Conservation (phyloP, 306 rosid genomes). For the Inga oerstediana region DNA sequence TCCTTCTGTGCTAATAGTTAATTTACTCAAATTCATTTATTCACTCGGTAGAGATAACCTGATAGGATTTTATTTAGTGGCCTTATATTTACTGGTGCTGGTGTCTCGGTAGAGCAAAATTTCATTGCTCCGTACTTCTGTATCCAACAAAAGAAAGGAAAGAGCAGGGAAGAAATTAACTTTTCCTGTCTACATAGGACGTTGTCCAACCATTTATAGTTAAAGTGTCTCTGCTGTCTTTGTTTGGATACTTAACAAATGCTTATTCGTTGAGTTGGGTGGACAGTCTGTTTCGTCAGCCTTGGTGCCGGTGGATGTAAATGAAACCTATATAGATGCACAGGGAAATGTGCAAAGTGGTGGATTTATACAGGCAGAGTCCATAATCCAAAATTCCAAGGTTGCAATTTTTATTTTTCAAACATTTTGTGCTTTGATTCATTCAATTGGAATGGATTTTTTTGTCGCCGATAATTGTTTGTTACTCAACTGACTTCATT, state of each 20-base stretch:
- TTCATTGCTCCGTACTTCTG: not conserved
- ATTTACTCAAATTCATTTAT: not conserved
- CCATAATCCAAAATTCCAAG: slow-evolving; percentile 58
- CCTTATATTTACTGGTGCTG: not conserved
- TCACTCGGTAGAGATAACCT: not conserved
- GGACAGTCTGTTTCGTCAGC: slow-evolving; percentile 37
- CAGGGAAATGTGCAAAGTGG: slow-evolving; percentile 46
- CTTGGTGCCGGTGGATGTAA: slow-evolving; percentile 52
- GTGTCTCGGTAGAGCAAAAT: not conserved
- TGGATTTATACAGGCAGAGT: slow-evolving; percentile 58
- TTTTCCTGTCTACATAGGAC: not conserved
- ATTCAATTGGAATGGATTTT: slow-evolving; percentile 9
- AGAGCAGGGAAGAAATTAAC: not conserved
- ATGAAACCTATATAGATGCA: slow-evolving; percentile 33
- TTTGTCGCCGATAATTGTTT: not conserved
- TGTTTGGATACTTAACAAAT: slow-evolving; percentile 6
- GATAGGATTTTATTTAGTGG: not conserved
- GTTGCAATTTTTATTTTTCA: slow-evolving; percentile 32
- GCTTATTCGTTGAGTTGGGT: slow-evolving; percentile 13
- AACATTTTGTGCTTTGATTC: not conserved
- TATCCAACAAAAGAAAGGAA: not conserved
- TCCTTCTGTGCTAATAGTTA: not conserved
- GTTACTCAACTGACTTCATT: not conserved
- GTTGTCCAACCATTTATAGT: not conserved
- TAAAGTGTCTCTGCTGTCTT: not conserved